Evolutionary conservation across 2,329 filamentous ascomycete genomes (phyloP).

Genomic region (Nemania bipapillata): DNA sequence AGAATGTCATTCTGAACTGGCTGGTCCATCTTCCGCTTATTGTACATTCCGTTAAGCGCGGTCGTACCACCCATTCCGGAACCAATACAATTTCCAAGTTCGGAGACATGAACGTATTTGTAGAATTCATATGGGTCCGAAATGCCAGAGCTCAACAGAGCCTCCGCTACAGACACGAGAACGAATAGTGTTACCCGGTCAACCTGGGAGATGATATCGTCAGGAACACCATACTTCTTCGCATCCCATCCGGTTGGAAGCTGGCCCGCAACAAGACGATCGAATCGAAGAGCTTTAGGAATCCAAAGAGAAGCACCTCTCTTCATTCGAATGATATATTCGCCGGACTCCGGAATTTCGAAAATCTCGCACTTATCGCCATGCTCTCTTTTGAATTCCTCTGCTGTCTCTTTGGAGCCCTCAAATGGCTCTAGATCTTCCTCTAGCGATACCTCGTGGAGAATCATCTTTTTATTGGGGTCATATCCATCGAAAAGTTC

Average conservation of each 20-base stretch:
- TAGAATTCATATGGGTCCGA: slow-evolving; percentile 99
- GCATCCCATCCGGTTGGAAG: slow-evolving; percentile 97
- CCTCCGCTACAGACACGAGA: slow-evolving; percentile 91
- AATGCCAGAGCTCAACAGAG: slow-evolving; percentile 90
- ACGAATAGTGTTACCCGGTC: slow-evolving; percentile 96
- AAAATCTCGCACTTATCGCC: slow-evolving; percentile 98
- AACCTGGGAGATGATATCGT: slow-evolving; percentile 97
- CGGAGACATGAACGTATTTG: slow-evolving; percentile 97
- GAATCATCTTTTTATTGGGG: slow-evolving; percentile 96
- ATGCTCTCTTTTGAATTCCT: slow-evolving; percentile 97
- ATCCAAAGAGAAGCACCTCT: slow-evolving; percentile 96
- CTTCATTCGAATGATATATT: slow-evolving; percentile 93
- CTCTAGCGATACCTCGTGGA: slow-evolving; percentile 97
- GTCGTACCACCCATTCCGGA: slow-evolving; percentile 96
- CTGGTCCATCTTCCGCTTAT: slow-evolving; percentile 95
- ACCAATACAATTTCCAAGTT: slow-evolving; percentile 97
- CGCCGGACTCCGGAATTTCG: slow-evolving; percentile 90
- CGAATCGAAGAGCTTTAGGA: slow-evolving; percentile 95
- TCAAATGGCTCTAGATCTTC: slow-evolving; percentile 98
- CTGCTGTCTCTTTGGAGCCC: slow-evolving; percentile 93
- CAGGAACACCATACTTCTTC: slow-evolving; percentile 93
- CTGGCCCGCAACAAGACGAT: slow-evolving; percentile 95
- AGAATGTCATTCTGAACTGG: slow-evolving; percentile 98
- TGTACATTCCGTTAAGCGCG: slow-evolving; percentile 97
- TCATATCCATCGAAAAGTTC: slow-evolving; percentile 97